phyloP scores from a whole-genome alignment of 2,329 filamentous ascomycete species.

The Tolypocladium tropicale region DNA sequence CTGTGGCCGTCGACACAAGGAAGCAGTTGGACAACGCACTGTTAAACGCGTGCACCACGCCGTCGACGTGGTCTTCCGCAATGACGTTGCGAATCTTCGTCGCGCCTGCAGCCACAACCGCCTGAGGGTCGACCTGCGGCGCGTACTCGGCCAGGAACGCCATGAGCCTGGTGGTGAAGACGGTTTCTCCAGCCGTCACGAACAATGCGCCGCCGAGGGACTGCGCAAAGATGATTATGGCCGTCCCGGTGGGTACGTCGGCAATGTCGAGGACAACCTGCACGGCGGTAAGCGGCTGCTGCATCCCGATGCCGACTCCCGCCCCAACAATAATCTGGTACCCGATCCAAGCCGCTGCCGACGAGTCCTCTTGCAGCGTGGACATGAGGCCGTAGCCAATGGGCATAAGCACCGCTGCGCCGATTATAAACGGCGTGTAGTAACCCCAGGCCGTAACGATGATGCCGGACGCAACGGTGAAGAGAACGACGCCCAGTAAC shows the following conservation, averaged over 20 bases:
- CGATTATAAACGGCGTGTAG: constrained; percentile 32
- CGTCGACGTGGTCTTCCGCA: constrained; percentile 16
- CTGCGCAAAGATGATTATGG: constrained; percentile 19
- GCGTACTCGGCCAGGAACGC: constrained; percentile 23
- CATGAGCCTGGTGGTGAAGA: constrained; percentile 38
- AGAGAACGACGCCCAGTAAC: constrained; percentile 25
- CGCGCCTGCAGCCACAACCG: constrained; percentile 24
- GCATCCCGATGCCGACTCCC: constrained; percentile 27
- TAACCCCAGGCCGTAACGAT: constrained; percentile 29
- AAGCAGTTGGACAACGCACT: constrained; percentile 31
- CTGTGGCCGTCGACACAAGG: constrained; percentile 31
- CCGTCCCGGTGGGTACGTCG: constrained; percentile 31
- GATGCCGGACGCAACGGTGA: constrained; percentile 21
- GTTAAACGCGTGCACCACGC: constrained; percentile 31
- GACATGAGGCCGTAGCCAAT: constrained; percentile 32
- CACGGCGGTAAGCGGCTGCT: constrained; percentile 27
- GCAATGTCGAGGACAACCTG: constrained; percentile 26
- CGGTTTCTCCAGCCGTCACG: constrained; percentile 35
- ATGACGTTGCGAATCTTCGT: constrained; percentile 23
- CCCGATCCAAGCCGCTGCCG: constrained; percentile 29
- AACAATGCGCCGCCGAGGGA: constrained; percentile 33
- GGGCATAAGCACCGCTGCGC: constrained; percentile 20
- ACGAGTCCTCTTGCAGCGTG: constrained; percentile 24
- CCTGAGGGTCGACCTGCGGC: constrained; percentile 21
- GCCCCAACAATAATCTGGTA: constrained; percentile 31